Conservation (phyloP, 768 basidiomycete species). For the Lentinula edodes region DNA sequence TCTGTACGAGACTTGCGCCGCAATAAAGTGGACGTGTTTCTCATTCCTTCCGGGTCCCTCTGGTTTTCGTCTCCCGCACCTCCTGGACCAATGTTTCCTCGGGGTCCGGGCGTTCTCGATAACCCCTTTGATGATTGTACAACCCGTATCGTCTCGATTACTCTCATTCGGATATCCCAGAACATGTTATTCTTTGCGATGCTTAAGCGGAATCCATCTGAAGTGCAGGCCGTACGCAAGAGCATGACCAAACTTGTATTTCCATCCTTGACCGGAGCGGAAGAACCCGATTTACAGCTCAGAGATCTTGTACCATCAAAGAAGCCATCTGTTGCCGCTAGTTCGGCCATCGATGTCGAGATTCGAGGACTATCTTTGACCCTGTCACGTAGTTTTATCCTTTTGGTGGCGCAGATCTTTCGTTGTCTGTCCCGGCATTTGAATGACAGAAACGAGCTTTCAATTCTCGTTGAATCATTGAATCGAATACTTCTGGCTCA, state of each 20-base stretch:
- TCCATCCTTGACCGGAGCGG: conserved; percentile 34
- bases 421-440: conserved; percentile 66
- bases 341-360: conserved; percentile 12
- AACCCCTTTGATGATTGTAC: conserved; percentile 35
- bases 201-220: conserved; percentile 61
- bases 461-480: conserved; percentile 60
- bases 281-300: conserved; percentile 30
- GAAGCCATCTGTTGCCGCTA: conserved; percentile 1
- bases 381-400: conserved; percentile 62
- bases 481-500: conserved; percentile 65
- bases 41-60: conserved; percentile 65
- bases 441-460: conserved; percentile 64
- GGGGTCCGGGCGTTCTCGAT: conserved; percentile 26
- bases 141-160: conserved; percentile 43
- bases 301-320: conserved; percentile 43
- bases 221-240: conserved; percentile 63
- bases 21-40: conserved; percentile 62
- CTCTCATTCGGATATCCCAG: conserved; percentile 65
- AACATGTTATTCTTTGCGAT: conserved; percentile 62
- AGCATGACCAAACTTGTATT: conserved; percentile 56
- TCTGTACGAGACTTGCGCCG: conserved; percentile 67
- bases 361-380: conserved; percentile 49
- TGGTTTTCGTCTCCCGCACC: conserved; percentile 63
- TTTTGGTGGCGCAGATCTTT: conserved; percentile 66
- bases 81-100: conserved; percentile 57